Conservation (phyloP, 768 basidiomycete species). For the Xanthoconium stramineum region DNA sequence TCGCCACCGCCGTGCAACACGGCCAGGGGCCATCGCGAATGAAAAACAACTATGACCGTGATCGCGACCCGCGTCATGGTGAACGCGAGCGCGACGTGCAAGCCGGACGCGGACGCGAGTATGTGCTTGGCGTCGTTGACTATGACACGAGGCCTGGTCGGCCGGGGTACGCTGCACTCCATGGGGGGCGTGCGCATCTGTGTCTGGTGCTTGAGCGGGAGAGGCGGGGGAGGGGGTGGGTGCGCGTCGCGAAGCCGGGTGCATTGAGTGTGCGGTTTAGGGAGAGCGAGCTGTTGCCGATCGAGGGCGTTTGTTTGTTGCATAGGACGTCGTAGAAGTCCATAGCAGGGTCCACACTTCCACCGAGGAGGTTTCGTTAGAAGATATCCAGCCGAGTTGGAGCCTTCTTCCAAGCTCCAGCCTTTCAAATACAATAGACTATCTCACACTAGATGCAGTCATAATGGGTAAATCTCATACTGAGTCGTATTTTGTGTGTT, state of each 20-base stretch:
- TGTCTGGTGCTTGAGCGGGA: conserved; percentile 26
- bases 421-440: not conserved
- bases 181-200: conserved; percentile 15
- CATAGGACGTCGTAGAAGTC: conserved; percentile 13
- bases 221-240: conserved; percentile 18
- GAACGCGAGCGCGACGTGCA: conserved; percentile 6
- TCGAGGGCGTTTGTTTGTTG: conserved; percentile 22
- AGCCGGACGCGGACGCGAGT: conserved; percentile 11
- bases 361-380: not conserved
- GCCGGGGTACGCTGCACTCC: conserved; percentile 19
- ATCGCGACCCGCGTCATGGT: not conserved
- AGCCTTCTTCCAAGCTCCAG: no score
- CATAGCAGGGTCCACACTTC: not conserved
- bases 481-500: no score
- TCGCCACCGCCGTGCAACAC: not conserved
- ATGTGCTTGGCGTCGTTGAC: conserved; percentile 21
- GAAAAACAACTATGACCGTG: not conserved
- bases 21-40: conserved; percentile 1
- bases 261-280: conserved; percentile 21
- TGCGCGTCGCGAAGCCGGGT: conserved; percentile 20
- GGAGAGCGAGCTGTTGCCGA: conserved; percentile 19
- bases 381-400: not conserved
- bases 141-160: conserved; percentile 22
- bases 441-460: no score
- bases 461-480: no score